Base-by-base conservation (phyloP, 192 early-diverging fungal genomes). In the Spizellomyces sp. region DNA sequence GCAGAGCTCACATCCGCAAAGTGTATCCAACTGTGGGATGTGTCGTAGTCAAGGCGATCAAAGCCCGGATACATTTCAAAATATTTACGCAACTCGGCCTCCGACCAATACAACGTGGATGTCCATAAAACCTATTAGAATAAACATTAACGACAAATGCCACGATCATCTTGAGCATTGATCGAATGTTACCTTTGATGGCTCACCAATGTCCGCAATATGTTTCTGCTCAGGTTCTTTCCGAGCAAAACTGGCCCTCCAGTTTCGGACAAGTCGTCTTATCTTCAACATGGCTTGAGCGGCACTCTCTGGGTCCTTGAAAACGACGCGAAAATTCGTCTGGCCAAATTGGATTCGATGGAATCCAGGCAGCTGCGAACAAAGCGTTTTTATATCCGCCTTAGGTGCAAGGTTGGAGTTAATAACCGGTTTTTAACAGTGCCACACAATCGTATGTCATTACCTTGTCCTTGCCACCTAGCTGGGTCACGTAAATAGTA, bases 301-400 rank as follows among this genome's bases (percentile, higher is more conserved):
- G 5, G 77, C 77, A 45, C 62, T 42, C 9, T 62, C 67, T 8
- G 73, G 36, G 44, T 60, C 44, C 8, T 66, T n/a, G 12, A 78
- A 66, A 6, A 77, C 52, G 9, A 75, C 67, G 27, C 74, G 71
- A 68, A 75, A 78, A 42, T 80, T 69, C 22, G 17, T 47, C 5
- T 50, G 72, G 7, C 66, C 67, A 61, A 70, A 78, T 27, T 74
- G 73, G n/a, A 69, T 27, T 22, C 75, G 72, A 8, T 59, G 22
- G 48, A 78, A 78, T 6, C 77, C 77, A 55, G 72, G 72, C 8
- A 77, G 74, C 14, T 45, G 45, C 14, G 19, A 17, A 47, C 63
- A 58, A 19, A 76, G 8, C 7, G 44, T 52, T 45, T 44, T 74
- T 50, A 58, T 15, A 46, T 71, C 70, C 8, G 70, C 70, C 48